phyloP scores from a whole-genome alignment of 768 basidiomycete genomes.

The Gloeophyllum trabeum region DNA sequence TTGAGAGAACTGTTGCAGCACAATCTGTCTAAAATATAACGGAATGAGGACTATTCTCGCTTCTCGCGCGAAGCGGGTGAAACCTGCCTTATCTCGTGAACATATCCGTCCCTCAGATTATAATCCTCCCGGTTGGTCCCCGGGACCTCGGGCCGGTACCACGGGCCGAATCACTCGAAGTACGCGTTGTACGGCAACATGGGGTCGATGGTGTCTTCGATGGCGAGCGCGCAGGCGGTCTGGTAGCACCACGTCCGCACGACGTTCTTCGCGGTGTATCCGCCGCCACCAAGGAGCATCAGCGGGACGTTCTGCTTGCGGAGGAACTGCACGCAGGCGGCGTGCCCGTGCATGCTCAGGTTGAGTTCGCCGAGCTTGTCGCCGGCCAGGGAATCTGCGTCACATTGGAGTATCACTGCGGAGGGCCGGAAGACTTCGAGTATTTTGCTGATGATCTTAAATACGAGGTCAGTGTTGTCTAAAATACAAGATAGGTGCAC shows the following conservation, averaged over 20 bases:
- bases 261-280: slow-evolving; percentile 96
- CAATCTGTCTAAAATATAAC: slow-evolving; percentile 27
- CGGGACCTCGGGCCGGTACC: slow-evolving; percentile 86
- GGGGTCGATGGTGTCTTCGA: slow-evolving; percentile 68
- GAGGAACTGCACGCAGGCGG: slow-evolving; percentile 81
- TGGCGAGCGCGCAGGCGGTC: slow-evolving; percentile 86
- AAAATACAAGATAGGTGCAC: slow-evolving; percentile 15
- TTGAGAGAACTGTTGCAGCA: slow-evolving; percentile 44
- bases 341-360: slow-evolving; percentile 90
- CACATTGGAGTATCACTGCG: slow-evolving; percentile 88
- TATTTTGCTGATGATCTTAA: slow-evolving; percentile 70
- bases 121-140: slow-evolving; percentile 92
- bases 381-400: slow-evolving; percentile 89
- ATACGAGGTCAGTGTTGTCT: slow-evolving; percentile 12
- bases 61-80: slow-evolving; percentile 4
- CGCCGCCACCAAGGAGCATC: slow-evolving; percentile 90
- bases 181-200: slow-evolving; percentile 82
- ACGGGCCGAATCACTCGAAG: slow-evolving; percentile 96
- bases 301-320: slow-evolving; percentile 75
- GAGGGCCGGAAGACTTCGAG: slow-evolving; percentile 83
- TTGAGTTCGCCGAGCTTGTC: slow-evolving; percentile 97
- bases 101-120: slow-evolving; percentile 69
- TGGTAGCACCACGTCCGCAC: slow-evolving; percentile 94
- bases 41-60: slow-evolving; percentile 25
- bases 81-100: slow-evolving; percentile 69